These are phyloP conservation scores for Claviceps digitariae DNA, from an alignment of 2,329 filamentous ascomycete genomes.

Conservation along the genomic window DNA sequence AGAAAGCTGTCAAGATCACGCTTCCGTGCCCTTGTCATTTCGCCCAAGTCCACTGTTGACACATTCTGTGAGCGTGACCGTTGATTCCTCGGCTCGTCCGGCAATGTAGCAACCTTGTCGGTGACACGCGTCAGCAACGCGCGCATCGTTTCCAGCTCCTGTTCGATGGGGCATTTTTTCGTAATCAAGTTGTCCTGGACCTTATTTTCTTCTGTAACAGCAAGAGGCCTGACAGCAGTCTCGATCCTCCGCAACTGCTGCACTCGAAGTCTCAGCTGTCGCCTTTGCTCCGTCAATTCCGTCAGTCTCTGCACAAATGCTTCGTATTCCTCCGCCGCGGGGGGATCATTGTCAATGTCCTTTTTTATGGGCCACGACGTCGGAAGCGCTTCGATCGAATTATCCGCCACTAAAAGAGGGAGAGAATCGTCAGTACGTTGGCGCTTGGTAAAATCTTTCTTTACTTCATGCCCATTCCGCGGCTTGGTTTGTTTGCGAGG, in stretches of 20 bases:
- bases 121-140: conserved; percentile 47
- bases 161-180: conserved; percentile 49
- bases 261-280: conserved; percentile 24
- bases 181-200: conserved; percentile 56
- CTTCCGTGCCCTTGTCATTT: conserved; percentile 26
- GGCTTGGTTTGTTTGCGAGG: too few species aligned
- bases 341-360: conserved; percentile 22
- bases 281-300: conserved; percentile 29
- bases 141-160: conserved; percentile 53
- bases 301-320: conserved; percentile 35
- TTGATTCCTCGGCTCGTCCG: conserved; percentile 9
- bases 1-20: conserved; percentile 29
- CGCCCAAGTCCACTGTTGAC: conserved; percentile 16
- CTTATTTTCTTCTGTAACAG: conserved; percentile 13
- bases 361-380: conserved; percentile 30
- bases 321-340: conserved; percentile 37
- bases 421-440: not conserved
- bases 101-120: conserved; percentile 32
- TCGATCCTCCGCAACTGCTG: conserved; percentile 36
- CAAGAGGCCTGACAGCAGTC: conserved; percentile 31
- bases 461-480: too few species aligned
- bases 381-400: conserved; percentile 33
- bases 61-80: conserved; percentile 2
- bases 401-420: conserved; percentile 22
- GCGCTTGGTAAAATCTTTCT: not conserved